Evolutionary conservation across 2,329 filamentous ascomycete species (phyloP).

Genomic region (Chalaropsis thielavioides): DNA sequence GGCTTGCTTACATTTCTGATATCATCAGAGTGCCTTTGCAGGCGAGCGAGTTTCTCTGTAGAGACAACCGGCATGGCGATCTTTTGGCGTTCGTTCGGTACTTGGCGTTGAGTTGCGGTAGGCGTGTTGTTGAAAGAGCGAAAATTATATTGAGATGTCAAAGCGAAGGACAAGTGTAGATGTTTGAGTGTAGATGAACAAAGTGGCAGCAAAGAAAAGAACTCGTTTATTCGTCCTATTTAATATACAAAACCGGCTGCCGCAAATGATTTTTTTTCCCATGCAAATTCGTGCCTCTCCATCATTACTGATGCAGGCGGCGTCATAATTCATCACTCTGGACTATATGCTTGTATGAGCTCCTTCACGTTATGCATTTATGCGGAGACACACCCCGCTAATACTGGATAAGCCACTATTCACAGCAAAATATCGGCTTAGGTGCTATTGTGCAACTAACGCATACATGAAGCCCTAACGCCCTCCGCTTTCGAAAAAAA

Average conservation of each 20-base stretch:
- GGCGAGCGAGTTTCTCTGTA: slow-evolving; percentile 74
- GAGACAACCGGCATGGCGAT: slow-evolving; percentile 76
- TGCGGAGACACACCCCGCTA: slow-evolving; percentile 6
- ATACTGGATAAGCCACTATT: slow-evolving; percentile 9
- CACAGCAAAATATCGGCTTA: slow-evolving; percentile 1
- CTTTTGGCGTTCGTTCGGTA: neutral
- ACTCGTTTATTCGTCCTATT: neutral
- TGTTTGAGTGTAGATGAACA: neutral
- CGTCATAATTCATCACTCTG: slow-evolving; percentile 14
- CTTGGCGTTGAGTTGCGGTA: no score
- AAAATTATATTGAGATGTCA: neutral
- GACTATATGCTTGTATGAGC: slow-evolving; percentile 2
- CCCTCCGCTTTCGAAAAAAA: slow-evolving; percentile 14
- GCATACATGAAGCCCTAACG: slow-evolving; percentile 12
- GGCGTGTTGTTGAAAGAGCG: neutral
- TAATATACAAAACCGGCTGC: slow-evolving; percentile 1
- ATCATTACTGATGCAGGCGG: slow-evolving; percentile 8
- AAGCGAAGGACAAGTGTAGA: neutral
- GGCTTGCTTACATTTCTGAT: slow-evolving; percentile 66
- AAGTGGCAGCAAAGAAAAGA: slow-evolving; percentile 15
- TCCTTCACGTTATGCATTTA: slow-evolving; percentile 9
- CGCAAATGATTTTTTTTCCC: neutral
- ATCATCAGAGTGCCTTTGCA: slow-evolving; percentile 76
- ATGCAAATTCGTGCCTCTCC: neutral
- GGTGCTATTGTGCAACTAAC: slow-evolving; percentile 6